Evolutionary conservation across 139 green algal genomes (phyloP), one percentile per base, ranked within the genome.

Genomic region (Trebouxia sp.): DNA sequence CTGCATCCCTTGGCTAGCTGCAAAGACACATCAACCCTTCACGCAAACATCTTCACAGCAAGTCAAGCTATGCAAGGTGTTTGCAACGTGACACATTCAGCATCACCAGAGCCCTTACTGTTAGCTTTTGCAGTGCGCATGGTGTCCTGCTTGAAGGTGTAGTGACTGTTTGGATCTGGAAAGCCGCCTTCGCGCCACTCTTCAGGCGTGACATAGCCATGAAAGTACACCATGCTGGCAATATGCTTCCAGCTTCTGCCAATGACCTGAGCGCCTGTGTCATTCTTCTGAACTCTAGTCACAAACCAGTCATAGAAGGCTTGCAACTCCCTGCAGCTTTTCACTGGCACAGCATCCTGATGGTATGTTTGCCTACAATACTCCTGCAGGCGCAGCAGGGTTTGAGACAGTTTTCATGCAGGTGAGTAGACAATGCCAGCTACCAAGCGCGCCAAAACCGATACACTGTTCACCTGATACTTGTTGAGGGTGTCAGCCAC

Each of bases 161-260:
- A 67, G 17, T 67, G 56, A 14, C 56, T 67, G 56, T 39, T 41
- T 67, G 56, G 56, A 39, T 67, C 56, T 12, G 56, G 56, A 28
- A 67, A 67, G n/a, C 56, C 28, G 7, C 56, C 56, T 14, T 39
- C 56, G 3, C 56, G 56, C 56, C 56, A 67, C 28, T 67, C 56
- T 14, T 67, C 56, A 41, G 56, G 56, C 6, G 56, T 67, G 11
- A 67, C n/a, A 28, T 67, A 67, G 28, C 56, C 56, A 67, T 67
- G 56, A 28, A 67, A 67, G 28, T 67, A 67, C 28, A 67, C 56
- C 56, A 67, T 4, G 56, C n/a, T 67, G 56, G 56, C 56, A 41
- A 67, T 67, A 28, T 67, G 56, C 56, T 39, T 67, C 56, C 56
- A 67, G 28, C 56, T 67, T 8, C 56, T 67, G 56, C 56, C 56